phyloP scores from a whole-genome alignment of 441 rosid genomes.

The Erodium moschatum region DNA sequence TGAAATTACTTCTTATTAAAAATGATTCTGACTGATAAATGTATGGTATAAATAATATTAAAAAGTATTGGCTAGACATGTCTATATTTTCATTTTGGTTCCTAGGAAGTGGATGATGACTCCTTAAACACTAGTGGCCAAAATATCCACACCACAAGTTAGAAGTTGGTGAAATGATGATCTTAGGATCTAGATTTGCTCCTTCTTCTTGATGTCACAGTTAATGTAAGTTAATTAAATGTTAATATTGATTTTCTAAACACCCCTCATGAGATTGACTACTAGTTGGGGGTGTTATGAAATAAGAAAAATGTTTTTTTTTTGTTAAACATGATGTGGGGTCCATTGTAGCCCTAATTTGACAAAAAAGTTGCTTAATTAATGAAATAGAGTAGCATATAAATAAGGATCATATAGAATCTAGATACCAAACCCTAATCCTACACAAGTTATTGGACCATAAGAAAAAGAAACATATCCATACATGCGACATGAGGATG shows the following conservation, averaged over 20 bases:
- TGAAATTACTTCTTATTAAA: too few species aligned
- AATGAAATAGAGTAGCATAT: not conserved
- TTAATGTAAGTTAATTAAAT: not conserved
- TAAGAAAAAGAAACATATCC: not conserved
- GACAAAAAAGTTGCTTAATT: not conserved
- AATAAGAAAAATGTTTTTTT: not conserved
- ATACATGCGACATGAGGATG: not conserved
- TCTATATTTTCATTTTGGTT: not conserved
- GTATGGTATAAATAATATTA: too few species aligned
- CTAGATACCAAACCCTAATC: not conserved
- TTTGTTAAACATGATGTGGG: not conserved
- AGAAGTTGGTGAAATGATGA: not conserved
- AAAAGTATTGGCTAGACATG: too few species aligned
- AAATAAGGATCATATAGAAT: not conserved
- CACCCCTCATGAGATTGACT: not conserved
- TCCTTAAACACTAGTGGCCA: not conserved
- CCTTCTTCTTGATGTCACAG: not conserved
- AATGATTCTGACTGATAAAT: too few species aligned
- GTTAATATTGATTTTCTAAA: not conserved
- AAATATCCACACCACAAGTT: not conserved
- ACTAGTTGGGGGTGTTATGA: not conserved
- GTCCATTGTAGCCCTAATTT: conserved; percentile 1
- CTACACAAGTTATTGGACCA: not conserved
- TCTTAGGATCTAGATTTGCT: not conserved
- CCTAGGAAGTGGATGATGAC: not conserved